Base-by-base conservation (phyloP, 371 early-diverging fungal species). In the Rhizopus stolonifer region DNA sequence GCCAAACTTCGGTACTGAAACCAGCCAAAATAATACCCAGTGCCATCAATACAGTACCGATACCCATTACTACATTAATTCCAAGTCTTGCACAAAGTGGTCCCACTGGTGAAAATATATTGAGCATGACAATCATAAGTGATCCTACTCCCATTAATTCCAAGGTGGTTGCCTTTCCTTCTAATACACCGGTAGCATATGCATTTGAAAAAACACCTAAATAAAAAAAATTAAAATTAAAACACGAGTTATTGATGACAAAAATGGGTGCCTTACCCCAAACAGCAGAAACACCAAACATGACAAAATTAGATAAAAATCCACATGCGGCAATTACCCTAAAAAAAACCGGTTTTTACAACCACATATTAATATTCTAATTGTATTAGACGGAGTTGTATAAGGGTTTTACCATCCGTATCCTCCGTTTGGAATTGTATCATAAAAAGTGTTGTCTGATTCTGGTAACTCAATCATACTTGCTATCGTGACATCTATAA, bases 121-220 rank as follows among this genome's bases (percentile, higher is more conserved):
- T 76, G 2, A 81, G 60, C 7, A 67, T 63, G 32, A 71, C 65
- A 48, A 78, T 55, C 2, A 67, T 25, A 7, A 71, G 39, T 2
- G 78, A 70, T 0, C 82, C 82, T n/a, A 81, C 67, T 54, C 77
- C 72, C 67, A 79, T 71, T 2, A 81, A 52, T 29, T 77, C 60
- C 11, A 76, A 51, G 1, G 70, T 71, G 4, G 64, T 63, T 13
- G 77, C 65, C 31, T 66, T 53, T 22, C 67, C 74, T 50, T 66
- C 52, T 24, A 72, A 63, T 9, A 65, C 36, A 7, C 58, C 55
- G 2, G 58, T 61, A 5, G 67, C 61, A 23, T 42, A 62, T 15
- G 64, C 67, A 53, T 69, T 58, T 13, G 69, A 72, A 21, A 72
- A 72, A 2, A 72, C 67, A 53, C 71, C 71, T 71, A 15, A 1